These are phyloP conservation scores for Rhizomucor pusillus DNA, from an alignment of 371 early-diverging fungal genomes.

Conservation along the genomic window DNA sequence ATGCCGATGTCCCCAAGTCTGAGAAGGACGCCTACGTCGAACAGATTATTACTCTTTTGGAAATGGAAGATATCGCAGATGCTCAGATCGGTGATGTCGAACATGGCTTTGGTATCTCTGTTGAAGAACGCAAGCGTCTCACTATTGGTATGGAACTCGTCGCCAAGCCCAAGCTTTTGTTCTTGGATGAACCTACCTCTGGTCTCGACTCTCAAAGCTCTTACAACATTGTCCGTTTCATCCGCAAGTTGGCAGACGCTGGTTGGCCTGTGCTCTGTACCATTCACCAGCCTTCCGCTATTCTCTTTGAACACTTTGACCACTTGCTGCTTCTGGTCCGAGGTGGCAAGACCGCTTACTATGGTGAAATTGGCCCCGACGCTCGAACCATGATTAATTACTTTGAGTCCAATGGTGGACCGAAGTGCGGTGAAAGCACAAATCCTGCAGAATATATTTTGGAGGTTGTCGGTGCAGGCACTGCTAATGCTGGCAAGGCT, in stretches of 20 bases:
- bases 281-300: slow-evolving; percentile 67
- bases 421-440: slow-evolving; percentile 43
- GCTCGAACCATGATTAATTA: slow-evolving; percentile 51
- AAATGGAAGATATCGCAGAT: slow-evolving; percentile 55
- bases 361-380: slow-evolving; percentile 58
- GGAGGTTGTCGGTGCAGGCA: slow-evolving; percentile 41
- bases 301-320: slow-evolving; percentile 64
- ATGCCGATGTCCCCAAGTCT: slow-evolving; percentile 39
- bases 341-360: slow-evolving; percentile 57
- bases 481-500: slow-evolving; percentile 29
- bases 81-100: slow-evolving; percentile 50
- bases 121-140: slow-evolving; percentile 64
- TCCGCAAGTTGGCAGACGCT: slow-evolving; percentile 57
- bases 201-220: slow-evolving; percentile 66
- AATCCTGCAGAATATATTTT: slow-evolving; percentile 71
- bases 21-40: slow-evolving; percentile 64
- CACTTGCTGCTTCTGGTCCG: slow-evolving; percentile 59
- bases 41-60: slow-evolving; percentile 55
- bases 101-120: slow-evolving; percentile 43
- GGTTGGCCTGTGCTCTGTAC: slow-evolving; percentile 62
- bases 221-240: slow-evolving; percentile 60
- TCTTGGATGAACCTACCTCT: slow-evolving; percentile 83
- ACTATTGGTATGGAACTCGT: slow-evolving; percentile 69
- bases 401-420: slow-evolving; percentile 57
- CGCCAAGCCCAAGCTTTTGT: slow-evolving; percentile 68